phyloP scores from a whole-genome alignment of 2,329 filamentous ascomycete genomes.

The Clarireedia hainanense region DNA sequence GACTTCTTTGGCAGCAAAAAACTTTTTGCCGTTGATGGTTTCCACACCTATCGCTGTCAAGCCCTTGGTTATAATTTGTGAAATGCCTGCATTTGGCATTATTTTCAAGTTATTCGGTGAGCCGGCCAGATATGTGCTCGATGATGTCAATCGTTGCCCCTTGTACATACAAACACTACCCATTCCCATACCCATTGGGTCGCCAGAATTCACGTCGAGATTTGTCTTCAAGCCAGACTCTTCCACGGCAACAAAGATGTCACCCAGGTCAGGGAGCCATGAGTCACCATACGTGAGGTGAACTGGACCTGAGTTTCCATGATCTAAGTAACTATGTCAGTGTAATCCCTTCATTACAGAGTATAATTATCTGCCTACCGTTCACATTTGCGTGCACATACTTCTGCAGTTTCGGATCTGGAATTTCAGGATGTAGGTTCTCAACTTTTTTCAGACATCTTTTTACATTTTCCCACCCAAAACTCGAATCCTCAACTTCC shows the following conservation, averaged over 20 bases:
- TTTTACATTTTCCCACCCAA: constrained; percentile 42
- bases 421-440: background rate
- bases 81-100: background rate
- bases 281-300: constrained; percentile 33
- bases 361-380: background rate
- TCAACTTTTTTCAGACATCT: constrained; percentile 40
- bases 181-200: constrained; percentile 46
- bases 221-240: constrained; percentile 41
- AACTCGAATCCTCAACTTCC: background rate
- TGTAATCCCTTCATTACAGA: background rate
- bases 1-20: constrained; percentile 29
- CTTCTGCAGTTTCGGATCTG: background rate
- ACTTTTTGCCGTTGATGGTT: constrained; percentile 11
- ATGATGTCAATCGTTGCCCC: constrained; percentile 31
- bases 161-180: constrained; percentile 39
- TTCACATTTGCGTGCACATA: constrained; percentile 1
- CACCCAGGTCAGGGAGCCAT: constrained; percentile 39
- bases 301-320: background rate
- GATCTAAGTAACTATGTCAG: background rate
- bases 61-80: background rate
- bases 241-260: constrained; percentile 38
- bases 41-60: background rate
- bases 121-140: background rate
- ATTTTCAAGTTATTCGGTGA: background rate
- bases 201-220: constrained; percentile 48